phyloP scores from a whole-genome alignment of 2,329 filamentous ascomycete genomes.

The Neonectria punicea region DNA sequence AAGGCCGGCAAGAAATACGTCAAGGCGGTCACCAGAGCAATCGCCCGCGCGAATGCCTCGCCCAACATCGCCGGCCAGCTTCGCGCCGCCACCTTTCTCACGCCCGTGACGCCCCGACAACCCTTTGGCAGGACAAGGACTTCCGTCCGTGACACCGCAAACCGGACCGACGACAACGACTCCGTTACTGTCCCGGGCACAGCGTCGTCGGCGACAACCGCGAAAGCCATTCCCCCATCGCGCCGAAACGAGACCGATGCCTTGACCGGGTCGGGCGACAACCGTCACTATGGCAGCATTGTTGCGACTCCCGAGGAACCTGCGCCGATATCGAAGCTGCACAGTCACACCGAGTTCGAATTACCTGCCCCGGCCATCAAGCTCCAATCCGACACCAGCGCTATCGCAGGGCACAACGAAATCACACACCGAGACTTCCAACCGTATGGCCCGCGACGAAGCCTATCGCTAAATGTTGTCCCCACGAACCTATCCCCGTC shows the following conservation, averaged over 20 bases:
- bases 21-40: slow-evolving; percentile 81
- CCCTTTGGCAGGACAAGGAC: slow-evolving; percentile 14
- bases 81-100: slow-evolving; percentile 46
- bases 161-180: slow-evolving; percentile 16
- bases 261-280: slow-evolving; percentile 52
- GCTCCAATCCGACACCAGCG: slow-evolving; percentile 46
- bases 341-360: slow-evolving; percentile 54
- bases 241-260: slow-evolving; percentile 51
- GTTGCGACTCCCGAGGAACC: slow-evolving; percentile 52
- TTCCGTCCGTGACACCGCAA: slow-evolving; percentile 10
- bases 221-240: slow-evolving; percentile 35
- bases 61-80: slow-evolving; percentile 53
- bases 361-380: slow-evolving; percentile 65
- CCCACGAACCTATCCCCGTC: slow-evolving; percentile 29
- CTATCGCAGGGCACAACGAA: slow-evolving; percentile 32
- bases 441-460: slow-evolving; percentile 49
- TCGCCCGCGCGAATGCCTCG: slow-evolving; percentile 69
- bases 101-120: slow-evolving; percentile 37
- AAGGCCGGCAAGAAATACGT: slow-evolving; percentile 95
- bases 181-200: slow-evolving; percentile 16
- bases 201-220: slow-evolving; percentile 23
- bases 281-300: slow-evolving; percentile 65
- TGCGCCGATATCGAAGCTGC: slow-evolving; percentile 37
- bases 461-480: slow-evolving; percentile 46
- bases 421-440: slow-evolving; percentile 30